phyloP scores from a whole-genome alignment of 768 basidiomycete species.

The Hypholoma sublateritium region DNA sequence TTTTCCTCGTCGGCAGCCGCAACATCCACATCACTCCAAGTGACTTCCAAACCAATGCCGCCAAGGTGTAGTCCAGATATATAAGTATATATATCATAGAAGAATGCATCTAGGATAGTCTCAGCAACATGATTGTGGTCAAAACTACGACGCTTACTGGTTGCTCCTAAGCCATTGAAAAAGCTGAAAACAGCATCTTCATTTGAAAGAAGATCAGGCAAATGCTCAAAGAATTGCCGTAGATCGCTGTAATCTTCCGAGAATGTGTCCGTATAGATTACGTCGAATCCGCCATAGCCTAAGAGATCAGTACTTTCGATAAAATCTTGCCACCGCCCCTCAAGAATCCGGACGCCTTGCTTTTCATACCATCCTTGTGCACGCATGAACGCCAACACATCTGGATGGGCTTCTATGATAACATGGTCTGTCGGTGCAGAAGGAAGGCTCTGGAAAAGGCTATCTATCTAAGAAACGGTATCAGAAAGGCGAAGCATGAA shows the following conservation, averaged over 20 bases:
- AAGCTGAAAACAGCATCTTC: slow-evolving; percentile 87
- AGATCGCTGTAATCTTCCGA: slow-evolving; percentile 85
- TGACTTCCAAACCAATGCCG: slow-evolving; percentile 75
- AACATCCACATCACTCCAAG: slow-evolving; percentile 84
- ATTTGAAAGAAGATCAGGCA: slow-evolving; percentile 75
- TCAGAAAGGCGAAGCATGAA: not conserved
- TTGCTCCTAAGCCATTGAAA: slow-evolving; percentile 97
- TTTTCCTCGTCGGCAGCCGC: slow-evolving; percentile 44
- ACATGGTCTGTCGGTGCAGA: slow-evolving; percentile 70
- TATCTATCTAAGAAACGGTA: slow-evolving; percentile 65
- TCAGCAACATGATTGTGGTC: slow-evolving; percentile 7
- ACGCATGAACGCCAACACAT: slow-evolving; percentile 84
- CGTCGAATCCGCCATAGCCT: slow-evolving; percentile 75
- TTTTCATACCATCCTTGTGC: slow-evolving; percentile 76
- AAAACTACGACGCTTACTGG: slow-evolving; percentile 53
- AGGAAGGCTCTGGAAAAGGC: slow-evolving; percentile 67
- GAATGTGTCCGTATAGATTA: slow-evolving; percentile 92
- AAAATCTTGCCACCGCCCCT: slow-evolving; percentile 94
- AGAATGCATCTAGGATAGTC: slow-evolving; percentile 63
- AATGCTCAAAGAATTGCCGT: slow-evolving; percentile 73
- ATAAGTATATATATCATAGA: slow-evolving; percentile 89
- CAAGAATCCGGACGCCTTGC: slow-evolving; percentile 74
- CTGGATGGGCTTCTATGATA: slow-evolving; percentile 93
- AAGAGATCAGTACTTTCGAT: slow-evolving; percentile 60
- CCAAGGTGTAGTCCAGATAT: slow-evolving; percentile 83